Evolutionary conservation across 164 flowering plant genomes (phyloP).

Genomic region (Aristolochia fimbriata): DNA sequence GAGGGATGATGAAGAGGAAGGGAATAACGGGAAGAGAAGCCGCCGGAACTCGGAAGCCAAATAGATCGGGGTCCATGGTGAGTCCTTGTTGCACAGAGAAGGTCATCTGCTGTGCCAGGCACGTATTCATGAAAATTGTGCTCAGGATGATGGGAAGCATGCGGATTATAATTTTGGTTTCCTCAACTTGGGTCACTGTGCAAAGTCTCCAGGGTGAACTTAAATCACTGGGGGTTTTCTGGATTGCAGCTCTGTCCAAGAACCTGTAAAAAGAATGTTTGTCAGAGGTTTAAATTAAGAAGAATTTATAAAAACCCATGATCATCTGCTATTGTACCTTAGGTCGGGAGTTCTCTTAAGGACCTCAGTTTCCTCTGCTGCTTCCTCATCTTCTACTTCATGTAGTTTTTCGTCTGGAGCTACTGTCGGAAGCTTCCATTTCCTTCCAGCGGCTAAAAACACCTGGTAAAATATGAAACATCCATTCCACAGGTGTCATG

Average conservation of each 20-base stretch:
- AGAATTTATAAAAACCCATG: too few species aligned
- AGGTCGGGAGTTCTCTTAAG: conserved; percentile 54
- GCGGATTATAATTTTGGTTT: conserved; percentile 51
- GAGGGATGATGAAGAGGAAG: conserved; percentile 31
- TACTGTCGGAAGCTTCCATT: conserved; percentile 39
- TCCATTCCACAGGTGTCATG: not conserved
- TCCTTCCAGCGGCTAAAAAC: conserved; percentile 43
- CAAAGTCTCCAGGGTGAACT: conserved; percentile 48
- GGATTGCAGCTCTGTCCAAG: conserved; percentile 52
- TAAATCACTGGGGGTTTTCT: conserved; percentile 3
- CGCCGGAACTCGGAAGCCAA: conserved; percentile 39
- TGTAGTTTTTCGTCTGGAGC: conserved; percentile 29
- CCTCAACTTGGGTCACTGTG: conserved; percentile 65
- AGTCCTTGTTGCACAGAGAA: conserved; percentile 60
- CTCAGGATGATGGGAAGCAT: conserved; percentile 56
- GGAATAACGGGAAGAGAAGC: conserved; percentile 61
- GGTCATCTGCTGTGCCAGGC: conserved; percentile 69
- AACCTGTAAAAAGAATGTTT: too few species aligned
- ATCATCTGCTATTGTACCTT: conserved; percentile 18
- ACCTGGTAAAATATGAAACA: conserved; percentile 26
- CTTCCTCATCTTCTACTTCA: conserved; percentile 45
- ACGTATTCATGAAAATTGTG: conserved; percentile 65
- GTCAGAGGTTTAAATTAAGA: too few species aligned
- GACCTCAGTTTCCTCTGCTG: conserved; percentile 23
- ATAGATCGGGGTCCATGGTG: conserved; percentile 42